Evolutionary conservation across 441 rosid genomes (phyloP), one percentile per base, ranked within the genome.

Genomic region (Aleurites moluccanus): DNA sequence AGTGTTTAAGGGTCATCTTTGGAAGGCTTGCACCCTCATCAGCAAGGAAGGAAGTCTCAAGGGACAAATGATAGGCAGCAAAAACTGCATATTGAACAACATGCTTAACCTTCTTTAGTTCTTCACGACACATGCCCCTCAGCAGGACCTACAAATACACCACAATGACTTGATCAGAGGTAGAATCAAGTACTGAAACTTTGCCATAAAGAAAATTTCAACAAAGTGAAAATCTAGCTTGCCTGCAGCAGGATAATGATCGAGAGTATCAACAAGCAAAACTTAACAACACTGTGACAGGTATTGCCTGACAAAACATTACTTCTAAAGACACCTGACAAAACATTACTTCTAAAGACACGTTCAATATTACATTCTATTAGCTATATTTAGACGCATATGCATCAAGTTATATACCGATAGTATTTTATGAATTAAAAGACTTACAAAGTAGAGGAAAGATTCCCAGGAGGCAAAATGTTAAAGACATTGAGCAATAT

Each of bases 11-110:
- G 61, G 56, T 76, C 81, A 83, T 80, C 80, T 77, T 88, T 79
- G 99, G 98, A 76, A 95, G 89, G 64, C 89, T 88, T 79, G 99
- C 99, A 72, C 99, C 99, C 88, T 95, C 99, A 72, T 95, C 99
- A 33, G 95, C 99, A 76, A 95, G 99, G 79, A 93, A 95, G 61
- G 96, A 95, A 69, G 99, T 93, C 85, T 95, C 97, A 27, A 95
- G 90, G 20, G 95, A 93, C 72, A 95, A 80, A 79, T 95, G 99
- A 88, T 95, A 90, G 61, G 99, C 99, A 6, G 99, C 99, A 89
- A 95, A 95, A 56, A 91, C 89, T 35, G 99, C 97, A 79, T 80
- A 93, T 64, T 91, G 98, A 79, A 93, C 82, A 45, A 91, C 97
- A 50, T 86, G 87, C 84, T 95, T 95, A 65, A 95, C 86, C 85